Base-by-base conservation (phyloP, 805 yeast species). In the Debaryomyces tyrocola region DNA sequence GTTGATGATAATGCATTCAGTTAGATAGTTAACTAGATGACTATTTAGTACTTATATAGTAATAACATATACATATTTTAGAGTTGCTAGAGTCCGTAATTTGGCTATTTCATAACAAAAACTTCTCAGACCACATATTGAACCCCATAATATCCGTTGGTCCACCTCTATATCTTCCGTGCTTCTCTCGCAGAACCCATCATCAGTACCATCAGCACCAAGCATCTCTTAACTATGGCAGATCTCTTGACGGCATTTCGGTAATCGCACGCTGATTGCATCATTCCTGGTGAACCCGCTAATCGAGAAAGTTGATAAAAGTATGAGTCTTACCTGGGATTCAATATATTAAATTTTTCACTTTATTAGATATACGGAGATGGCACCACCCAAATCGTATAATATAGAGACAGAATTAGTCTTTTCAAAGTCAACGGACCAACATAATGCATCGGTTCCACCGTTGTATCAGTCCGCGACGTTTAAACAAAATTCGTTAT, bases 391-490 rank as follows among this genome's bases (percentile, higher is more conserved):
- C 44, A 70, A 72, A 50, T 58, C 70, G 29, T 83, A 81, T 64
- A 70, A 75, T 40, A 58, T 85, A 35, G 89, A 85, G 56, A 87
- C 95, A 7, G 87, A 85, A 58, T 73, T 87, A 45, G 91, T 87
- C 24, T 76, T 73, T 50, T 67, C 81, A 39, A 78, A 77, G 52
- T 75, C 83, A 55, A 50, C 50, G 14, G 97, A 91, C 67, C 85
- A 82, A 57, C 79, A 83, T 73, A 81, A 84, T 51, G 82, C 97
- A 1, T 85, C 94, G 4, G 84, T 85, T 21, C 89, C 95, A 9
- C 97, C 98, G 4, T 74, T 91, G 35, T 91, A 91, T 68, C 96
- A 89, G 64, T 82, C 94, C 0, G 96, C 98, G n/a, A 91, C 98
- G 5, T 91, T 91, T 74, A 90, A 90, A 67, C 94, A 88, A 64